phyloP scores from a whole-genome alignment of 768 basidiomycete species.

The Phanerodontia chrysosporium region DNA sequence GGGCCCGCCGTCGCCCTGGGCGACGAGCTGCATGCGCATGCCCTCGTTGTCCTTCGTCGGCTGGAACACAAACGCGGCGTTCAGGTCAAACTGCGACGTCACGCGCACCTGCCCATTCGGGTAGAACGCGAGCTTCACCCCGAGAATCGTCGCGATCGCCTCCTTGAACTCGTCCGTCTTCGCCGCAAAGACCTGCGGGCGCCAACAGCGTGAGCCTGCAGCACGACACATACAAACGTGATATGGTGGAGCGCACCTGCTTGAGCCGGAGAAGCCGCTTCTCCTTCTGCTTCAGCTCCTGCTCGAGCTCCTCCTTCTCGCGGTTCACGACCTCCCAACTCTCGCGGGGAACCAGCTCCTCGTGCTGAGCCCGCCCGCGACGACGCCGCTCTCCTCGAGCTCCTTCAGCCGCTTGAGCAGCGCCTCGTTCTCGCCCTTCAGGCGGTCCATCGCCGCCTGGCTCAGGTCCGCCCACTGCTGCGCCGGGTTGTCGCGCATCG shows the following conservation, averaged over 20 bases:
- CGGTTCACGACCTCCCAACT: constrained; percentile 70
- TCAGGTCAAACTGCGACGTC: constrained; percentile 86
- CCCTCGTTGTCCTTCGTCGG: constrained; percentile 37
- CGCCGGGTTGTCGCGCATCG: constrained; percentile 77
- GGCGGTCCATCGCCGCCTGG: constrained; percentile 66
- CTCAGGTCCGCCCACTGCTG: constrained; percentile 75
- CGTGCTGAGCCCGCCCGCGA: constrained; percentile 14
- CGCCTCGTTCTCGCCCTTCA: constrained; percentile 82
- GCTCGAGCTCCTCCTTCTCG: constrained; percentile 67
- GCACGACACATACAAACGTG: no score
- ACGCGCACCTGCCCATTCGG: constrained; percentile 87
- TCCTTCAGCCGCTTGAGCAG: constrained; percentile 63
- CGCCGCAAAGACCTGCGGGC: constrained; percentile 64
- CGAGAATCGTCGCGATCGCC: constrained; percentile 84
- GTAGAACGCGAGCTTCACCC: constrained; percentile 88
- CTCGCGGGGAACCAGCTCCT: constrained; percentile 65
- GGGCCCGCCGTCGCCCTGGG: constrained; percentile 69
- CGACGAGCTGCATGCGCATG: constrained; percentile 65
- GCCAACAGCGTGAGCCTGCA: no score
- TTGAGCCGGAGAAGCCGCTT: constrained; percentile 76
- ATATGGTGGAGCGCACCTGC: constrained; percentile 51
- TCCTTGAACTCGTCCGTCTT: constrained; percentile 92
- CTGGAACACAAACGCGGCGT: constrained; percentile 84
- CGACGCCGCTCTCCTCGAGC: constrained; percentile 38
- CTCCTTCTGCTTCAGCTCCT: constrained; percentile 69